Percentiles rank a stretch among this genome's conserved stretches.
These are phyloP conservation scores for Cladosporium sp. DNA, from an alignment of 2,329 filamentous ascomycete species.

Conservation along the genomic window DNA sequence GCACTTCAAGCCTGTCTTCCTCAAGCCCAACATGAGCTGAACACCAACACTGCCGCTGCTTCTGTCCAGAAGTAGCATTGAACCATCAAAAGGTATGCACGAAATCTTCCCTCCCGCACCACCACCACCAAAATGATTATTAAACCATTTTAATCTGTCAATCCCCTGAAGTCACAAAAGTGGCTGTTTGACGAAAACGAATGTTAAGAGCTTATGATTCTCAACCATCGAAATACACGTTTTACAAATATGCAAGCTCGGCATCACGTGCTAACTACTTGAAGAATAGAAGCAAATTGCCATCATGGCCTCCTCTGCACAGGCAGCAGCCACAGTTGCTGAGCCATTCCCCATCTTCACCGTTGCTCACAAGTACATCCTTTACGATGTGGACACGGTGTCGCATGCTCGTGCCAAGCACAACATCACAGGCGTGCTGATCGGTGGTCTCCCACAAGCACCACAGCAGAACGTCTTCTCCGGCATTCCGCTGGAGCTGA, in stretches of 20 bases:
- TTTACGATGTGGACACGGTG: conserved; percentile 82
- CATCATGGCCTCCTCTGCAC: conserved; percentile 23
- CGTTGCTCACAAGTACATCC: conserved; percentile 75
- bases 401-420: conserved; percentile 73
- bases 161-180: conserved; percentile 61
- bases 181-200: conserved; percentile 49
- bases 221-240: background rate
- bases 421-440: conserved; percentile 79
- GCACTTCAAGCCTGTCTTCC: background rate
- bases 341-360: conserved; percentile 74
- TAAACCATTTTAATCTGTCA: conserved; percentile 62
- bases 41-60: conserved; percentile 12
- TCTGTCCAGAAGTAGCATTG: conserved; percentile 4
- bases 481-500: conserved; percentile 80
- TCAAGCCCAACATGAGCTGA: conserved; percentile 8
- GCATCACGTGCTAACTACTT: background rate
- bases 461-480: conserved; percentile 94
- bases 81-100: conserved; percentile 3
- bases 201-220: conserved; percentile 9
- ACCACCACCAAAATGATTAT: conserved; percentile 8
- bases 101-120: background rate
- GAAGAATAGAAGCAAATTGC: conserved; percentile 12
- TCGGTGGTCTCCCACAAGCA: conserved; percentile 84
- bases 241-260: background rate
- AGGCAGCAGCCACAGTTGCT: conserved; percentile 33